Conservation (phyloP, 1,284 basidiomycete genomes). For the Meripilus lineatus region DNA sequence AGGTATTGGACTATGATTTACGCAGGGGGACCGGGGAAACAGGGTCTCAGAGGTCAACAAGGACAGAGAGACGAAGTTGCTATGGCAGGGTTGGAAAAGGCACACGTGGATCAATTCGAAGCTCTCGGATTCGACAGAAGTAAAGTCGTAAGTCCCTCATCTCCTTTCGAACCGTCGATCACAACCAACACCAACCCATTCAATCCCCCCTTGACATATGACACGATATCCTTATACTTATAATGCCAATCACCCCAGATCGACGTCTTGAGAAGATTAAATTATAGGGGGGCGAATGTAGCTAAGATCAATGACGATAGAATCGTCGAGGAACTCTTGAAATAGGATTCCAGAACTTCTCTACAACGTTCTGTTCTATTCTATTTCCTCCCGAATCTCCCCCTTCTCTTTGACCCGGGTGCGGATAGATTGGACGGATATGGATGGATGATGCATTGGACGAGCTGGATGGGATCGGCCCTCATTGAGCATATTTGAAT, state of each 20-base stretch:
- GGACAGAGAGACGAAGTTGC: conserved; percentile 53
- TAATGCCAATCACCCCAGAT: conserved; percentile 46
- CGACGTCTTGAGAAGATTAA: conserved; percentile 80
- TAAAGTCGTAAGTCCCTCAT: conserved; percentile 81
- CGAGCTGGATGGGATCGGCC: too few relatives aligned
- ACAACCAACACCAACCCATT: too few relatives aligned
- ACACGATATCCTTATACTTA: background rate
- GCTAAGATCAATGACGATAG: conserved; percentile 55
- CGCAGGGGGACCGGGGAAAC: conserved; percentile 63
- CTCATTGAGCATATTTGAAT: too few relatives aligned
- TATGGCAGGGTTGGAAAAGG: conserved; percentile 68
- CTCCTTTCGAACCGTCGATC: too few relatives aligned
- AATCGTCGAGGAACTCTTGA: conserved; percentile 55
- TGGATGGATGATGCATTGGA: too few relatives aligned
- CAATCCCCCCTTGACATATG: background rate
- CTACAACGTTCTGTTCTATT: too few relatives aligned
- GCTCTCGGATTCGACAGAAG: conserved; percentile 65
- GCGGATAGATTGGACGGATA: too few relatives aligned
- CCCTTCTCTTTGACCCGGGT: too few relatives aligned
- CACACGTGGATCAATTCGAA: conserved; percentile 73
- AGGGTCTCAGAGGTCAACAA: conserved; percentile 19
- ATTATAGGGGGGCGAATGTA: conserved; percentile 82
- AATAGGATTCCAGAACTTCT: too few relatives aligned
- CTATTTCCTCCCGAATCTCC: too few relatives aligned
- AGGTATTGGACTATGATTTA: conserved; percentile 93